These are phyloP conservation scores for Zygoascus ofunaensis DNA, from an alignment of 805 yeast genomes.

Conservation along the genomic window DNA sequence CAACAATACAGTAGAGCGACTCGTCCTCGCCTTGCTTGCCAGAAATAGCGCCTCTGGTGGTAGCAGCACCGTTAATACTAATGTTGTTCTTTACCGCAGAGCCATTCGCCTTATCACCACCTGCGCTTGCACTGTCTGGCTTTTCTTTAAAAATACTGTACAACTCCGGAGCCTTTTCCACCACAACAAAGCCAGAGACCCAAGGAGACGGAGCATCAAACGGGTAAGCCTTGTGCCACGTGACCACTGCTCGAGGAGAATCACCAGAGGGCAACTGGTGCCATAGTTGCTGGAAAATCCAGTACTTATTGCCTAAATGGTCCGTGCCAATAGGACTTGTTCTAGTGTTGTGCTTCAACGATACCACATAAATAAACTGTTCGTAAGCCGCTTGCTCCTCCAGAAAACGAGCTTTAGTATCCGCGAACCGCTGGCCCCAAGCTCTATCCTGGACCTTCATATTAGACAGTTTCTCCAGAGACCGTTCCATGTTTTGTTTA, in stretches of 20 bases:
- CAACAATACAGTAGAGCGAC: slow-evolving; percentile 20
- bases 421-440: slow-evolving; percentile 7
- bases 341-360: slow-evolving; percentile 25
- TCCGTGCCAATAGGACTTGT: slow-evolving; percentile 29
- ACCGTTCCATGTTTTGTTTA: slow-evolving; percentile 19
- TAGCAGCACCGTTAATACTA: too few species aligned
- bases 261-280: slow-evolving; percentile 23
- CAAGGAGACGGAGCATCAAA: slow-evolving; percentile 2
- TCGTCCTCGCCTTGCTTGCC: slow-evolving; percentile 1
- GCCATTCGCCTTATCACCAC: not conserved
- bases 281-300: slow-evolving; percentile 30
- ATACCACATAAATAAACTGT: slow-evolving; percentile 21
- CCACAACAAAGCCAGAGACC: not conserved
- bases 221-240: slow-evolving; percentile 13
- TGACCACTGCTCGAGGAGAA: slow-evolving; percentile 29
- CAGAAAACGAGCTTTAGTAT: slow-evolving; percentile 19
- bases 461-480: slow-evolving; percentile 16
- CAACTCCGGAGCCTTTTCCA: slow-evolving; percentile 1
- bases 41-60: too few species aligned
- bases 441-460: slow-evolving; percentile 17
- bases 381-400: slow-evolving; percentile 20
- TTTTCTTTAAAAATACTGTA: not conserved
- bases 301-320: slow-evolving; percentile 27
- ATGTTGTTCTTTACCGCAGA: not conserved
- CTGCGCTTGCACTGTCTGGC: not conserved